These are phyloP conservation scores for Penicillium aurantiogriseum DNA, from an alignment of 2,329 filamentous ascomycete species.

Conservation along the genomic window DNA sequence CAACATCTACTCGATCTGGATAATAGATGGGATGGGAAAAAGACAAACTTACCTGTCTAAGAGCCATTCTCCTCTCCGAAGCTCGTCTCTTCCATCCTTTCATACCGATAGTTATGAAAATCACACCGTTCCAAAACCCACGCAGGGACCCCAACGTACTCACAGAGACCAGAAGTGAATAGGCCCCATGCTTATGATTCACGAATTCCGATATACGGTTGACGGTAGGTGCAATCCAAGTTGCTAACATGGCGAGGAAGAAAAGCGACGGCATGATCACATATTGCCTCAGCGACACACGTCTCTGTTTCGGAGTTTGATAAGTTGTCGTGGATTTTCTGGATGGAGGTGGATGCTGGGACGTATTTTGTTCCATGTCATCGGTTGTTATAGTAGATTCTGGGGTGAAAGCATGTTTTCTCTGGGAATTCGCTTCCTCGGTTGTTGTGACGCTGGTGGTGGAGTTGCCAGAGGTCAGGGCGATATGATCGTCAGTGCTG, in stretches of 20 bases:
- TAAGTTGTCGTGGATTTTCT: neutral
- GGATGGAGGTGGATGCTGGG: neutral
- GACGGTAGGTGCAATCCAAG: slow-evolving; percentile 40
- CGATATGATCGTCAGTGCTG: slow-evolving; percentile 29
- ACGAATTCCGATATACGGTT: slow-evolving; percentile 38
- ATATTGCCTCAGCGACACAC: slow-evolving; percentile 40
- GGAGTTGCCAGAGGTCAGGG: slow-evolving; percentile 22
- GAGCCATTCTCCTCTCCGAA: neutral
- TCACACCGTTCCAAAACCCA: slow-evolving; percentile 42
- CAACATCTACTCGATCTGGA: neutral
- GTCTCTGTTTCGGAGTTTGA: slow-evolving; percentile 21
- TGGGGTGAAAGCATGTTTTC: neutral
- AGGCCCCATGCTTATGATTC: slow-evolving; percentile 28
- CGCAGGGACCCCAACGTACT: slow-evolving; percentile 37
- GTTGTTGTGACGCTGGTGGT: slow-evolving; percentile 12
- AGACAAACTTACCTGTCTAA: neutral
- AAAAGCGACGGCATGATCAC: slow-evolving; percentile 42
- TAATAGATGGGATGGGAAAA: neutral
- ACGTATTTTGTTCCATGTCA: slow-evolving; percentile 4
- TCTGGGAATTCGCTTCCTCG: slow-evolving; percentile 3
- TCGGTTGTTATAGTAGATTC: slow-evolving; percentile 12
- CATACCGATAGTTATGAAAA: slow-evolving; percentile 41
- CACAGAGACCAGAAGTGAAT: slow-evolving; percentile 33
- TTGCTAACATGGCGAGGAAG: slow-evolving; percentile 35
- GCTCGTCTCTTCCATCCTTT: slow-evolving; percentile 27